Evolutionary conservation across 306 rosid genomes (phyloP).

Genomic region (Lathyrus aphaca): DNA sequence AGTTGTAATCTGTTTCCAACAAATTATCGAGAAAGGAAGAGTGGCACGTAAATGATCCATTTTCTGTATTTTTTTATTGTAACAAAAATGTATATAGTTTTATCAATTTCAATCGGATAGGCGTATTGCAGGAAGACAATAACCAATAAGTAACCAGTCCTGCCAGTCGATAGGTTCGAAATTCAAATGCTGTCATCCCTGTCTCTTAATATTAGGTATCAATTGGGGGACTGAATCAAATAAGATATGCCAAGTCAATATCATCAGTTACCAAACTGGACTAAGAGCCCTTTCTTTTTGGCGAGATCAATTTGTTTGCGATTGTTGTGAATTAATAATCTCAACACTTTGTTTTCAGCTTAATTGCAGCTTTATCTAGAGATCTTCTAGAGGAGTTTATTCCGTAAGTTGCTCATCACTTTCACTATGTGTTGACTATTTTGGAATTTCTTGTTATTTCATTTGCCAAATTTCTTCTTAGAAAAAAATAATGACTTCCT

Average conservation of each 20-base stretch:
- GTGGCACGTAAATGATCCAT: not conserved
- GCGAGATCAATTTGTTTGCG: slow-evolving; percentile 16
- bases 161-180: not conserved
- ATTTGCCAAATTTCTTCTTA: slow-evolving; percentile 22
- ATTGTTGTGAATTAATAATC: slow-evolving; percentile 31
- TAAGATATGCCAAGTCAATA: not conserved
- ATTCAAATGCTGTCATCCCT: not conserved
- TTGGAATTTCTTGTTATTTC: slow-evolving; percentile 11
- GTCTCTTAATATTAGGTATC: not conserved
- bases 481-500: slow-evolving; percentile 28
- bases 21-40: not conserved
- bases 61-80: too few species aligned
- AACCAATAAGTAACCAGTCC: not conserved
- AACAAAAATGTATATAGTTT: too few species aligned
- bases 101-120: not conserved
- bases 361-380: slow-evolving; percentile 78
- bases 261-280: not conserved
- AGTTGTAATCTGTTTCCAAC: slow-evolving; percentile 24
- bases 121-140: not conserved
- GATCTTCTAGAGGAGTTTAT: slow-evolving; percentile 80
- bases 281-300: slow-evolving; percentile 7
- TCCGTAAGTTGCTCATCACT: slow-evolving; percentile 67
- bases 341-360: slow-evolving; percentile 53
- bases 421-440: slow-evolving; percentile 26
- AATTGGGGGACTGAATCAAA: not conserved